A percentile compares a stretch with the other conserved stretches of the same genome.
Evolutionary conservation across 352 stramenopile genomes (phyloP).

Genomic region (Pelagophyceae sp.): DNA sequence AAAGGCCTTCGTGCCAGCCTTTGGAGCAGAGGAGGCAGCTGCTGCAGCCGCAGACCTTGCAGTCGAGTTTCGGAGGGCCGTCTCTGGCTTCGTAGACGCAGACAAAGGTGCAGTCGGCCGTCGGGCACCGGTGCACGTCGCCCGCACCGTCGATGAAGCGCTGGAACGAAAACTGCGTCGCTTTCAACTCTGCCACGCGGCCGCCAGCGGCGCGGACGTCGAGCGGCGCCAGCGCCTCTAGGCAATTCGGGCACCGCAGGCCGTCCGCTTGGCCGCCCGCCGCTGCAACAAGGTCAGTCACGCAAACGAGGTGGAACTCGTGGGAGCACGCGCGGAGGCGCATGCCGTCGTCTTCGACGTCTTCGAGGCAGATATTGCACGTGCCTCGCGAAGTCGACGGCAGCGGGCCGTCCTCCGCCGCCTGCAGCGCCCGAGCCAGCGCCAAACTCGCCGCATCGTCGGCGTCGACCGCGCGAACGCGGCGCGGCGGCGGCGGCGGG

Average conservation of each 20-base stretch:
- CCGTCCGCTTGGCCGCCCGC: too few species aligned
- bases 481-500: too few species aligned
- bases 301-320: conserved; percentile 2
- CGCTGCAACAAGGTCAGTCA: too few species aligned
- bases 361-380: neutral
- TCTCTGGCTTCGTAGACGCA: neutral
- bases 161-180: neutral
- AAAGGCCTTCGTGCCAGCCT: conserved; percentile 4
- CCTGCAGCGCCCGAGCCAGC: too few species aligned
- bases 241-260: neutral
- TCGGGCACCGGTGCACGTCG: conserved; percentile 17
- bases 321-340: neutral
- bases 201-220: neutral
- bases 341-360: neutral
- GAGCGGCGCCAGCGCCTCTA: neutral
- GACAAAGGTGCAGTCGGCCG: conserved; percentile 22
- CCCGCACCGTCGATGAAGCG: neutral
- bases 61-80: conserved; percentile 16
- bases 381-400: too few species aligned
- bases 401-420: too few species aligned
- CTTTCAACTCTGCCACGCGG: neutral
- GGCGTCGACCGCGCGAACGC: too few species aligned
- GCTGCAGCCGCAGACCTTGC: neutral
- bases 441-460: too few species aligned
- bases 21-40: conserved; percentile 11